Evolutionary conservation across 2,329 filamentous ascomycete species (phyloP), one percentile per base, ranked within the genome.

Genomic region (Acarospora socialis): DNA sequence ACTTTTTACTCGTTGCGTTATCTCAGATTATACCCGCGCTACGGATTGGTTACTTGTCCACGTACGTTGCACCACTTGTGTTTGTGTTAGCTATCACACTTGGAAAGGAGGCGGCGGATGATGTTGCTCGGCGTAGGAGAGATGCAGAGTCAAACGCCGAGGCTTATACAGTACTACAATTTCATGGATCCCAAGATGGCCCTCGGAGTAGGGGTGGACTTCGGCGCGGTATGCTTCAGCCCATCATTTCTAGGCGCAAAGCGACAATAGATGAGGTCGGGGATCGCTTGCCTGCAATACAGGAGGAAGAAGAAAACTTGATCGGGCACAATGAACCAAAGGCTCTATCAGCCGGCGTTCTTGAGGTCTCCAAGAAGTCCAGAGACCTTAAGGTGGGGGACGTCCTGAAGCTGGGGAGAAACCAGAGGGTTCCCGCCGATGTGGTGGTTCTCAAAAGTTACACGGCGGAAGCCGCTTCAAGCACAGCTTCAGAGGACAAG

Each of bases 131-230:
- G 43, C 70, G 92, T 38, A 70, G 80, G 42, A 72, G 92, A 49
- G 90, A 98, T 54, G 80, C 78, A 10, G 90, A 98, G 54, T 87
- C 90, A 3, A 98, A 98, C 52, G 79, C 87, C 2, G 90, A 98
- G 52, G 73, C 74, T 34, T 95, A 92, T 48, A 78, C 70, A 0
- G 74, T 92, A 2, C 50, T 95, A 31, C 65, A 66, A 12, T 84
- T 94, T 46, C 69, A 73, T 27, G 70, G n/a, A n/a, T n/a, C n/a
- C n/a, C n/a, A 77, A 27, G 63, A 68, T 2, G 57, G 53, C 3
- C 45, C 47, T 5, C 47, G 46, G 13, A 41, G 46, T 32, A 30
- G 41, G 1, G 51, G 52, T 2, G 51, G n/a, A n/a, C 34, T 21
- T 37, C 30, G 21, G 32, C 35, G 6, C 35, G 29, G 21, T 20